Base-by-base conservation (phyloP, 2,329 filamentous ascomycete genomes). In the Fusarium albidum region DNA sequence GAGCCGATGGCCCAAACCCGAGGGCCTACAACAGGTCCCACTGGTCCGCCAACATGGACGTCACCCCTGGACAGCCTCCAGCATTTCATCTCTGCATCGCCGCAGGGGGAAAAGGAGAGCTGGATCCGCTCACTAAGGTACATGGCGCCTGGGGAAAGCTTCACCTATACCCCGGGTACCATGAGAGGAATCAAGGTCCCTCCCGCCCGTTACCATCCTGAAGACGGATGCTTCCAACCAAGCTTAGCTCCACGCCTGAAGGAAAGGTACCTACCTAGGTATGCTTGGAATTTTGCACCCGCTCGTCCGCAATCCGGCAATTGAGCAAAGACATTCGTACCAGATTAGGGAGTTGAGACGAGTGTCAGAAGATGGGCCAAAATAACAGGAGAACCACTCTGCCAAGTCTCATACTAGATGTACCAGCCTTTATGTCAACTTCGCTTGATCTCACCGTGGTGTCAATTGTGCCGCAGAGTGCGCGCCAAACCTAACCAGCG, bases 21-120 rank as follows among this genome's bases (percentile, higher is more conserved):
- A 39, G 37, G 32, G 4, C 21, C 21, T 21, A 21, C 33, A 31
- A 49, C 5, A 50, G 52, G 42, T 49, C 58, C 55, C 45, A 51
- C 28, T 46, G 49, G 49, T 49, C 51, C 52, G 51, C 41, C 31
- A 35, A 9, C 31, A 34, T 44, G 32, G 40, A 42, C 41, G 29
- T 45, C 32, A 47, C 35, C 49, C 48, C 43, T 50, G 28, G 49
- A 41, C 46, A 42, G 38, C 31, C 42, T 40, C 43, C 33, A 60
- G 31, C 14, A 47, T 47, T 45, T 49, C 52, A 60, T 48, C 28
- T 48, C 17, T 48, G 35, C 45, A 48, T 48, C 27, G 27, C 25
- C 41, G 34, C 25, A 48, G 39, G 31, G 52, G 32, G 21, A 61
- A 42, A 42, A 32, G 31, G 21, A 52, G 34, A 43, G 40, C 33